Evolutionary conservation across 2,329 filamentous ascomycete genomes (phyloP).

Genomic region (Fusarium xylarioides): DNA sequence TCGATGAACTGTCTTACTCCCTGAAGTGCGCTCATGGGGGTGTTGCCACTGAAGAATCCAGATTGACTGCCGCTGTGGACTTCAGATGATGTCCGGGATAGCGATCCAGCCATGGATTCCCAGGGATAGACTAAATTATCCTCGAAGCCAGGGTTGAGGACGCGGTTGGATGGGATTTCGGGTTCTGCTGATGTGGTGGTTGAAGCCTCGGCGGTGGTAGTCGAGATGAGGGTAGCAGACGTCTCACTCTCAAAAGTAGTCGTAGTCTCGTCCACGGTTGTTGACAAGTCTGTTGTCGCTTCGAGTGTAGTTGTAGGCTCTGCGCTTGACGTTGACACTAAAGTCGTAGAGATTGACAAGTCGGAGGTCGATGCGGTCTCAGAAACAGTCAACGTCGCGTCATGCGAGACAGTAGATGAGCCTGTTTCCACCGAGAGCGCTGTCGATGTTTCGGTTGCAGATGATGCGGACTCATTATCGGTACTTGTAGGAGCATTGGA

Average conservation of each 20-base stretch:
- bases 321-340: neutral
- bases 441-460: too few species aligned
- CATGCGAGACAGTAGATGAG: neutral
- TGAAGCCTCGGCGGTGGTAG: neutral
- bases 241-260: neutral
- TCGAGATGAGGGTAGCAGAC: neutral
- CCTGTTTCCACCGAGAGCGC: neutral
- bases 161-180: neutral
- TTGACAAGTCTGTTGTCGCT: neutral
- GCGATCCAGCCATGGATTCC: neutral
- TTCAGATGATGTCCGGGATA: neutral
- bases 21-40: neutral
- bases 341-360: neutral
- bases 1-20: neutral
- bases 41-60: neutral
- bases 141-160: neutral
- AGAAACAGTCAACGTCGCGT: neutral
- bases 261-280: neutral
- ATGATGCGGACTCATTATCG: neutral
- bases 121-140: fast-evolving
- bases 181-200: neutral
- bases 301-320: neutral
- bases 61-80: neutral
- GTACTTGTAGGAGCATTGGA: neutral
- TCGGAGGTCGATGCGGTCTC: neutral